Evolutionary conservation across 345 rosid species (phyloP), one percentile per base, ranked within the genome.

Genomic region (Salix koriyanagi): DNA sequence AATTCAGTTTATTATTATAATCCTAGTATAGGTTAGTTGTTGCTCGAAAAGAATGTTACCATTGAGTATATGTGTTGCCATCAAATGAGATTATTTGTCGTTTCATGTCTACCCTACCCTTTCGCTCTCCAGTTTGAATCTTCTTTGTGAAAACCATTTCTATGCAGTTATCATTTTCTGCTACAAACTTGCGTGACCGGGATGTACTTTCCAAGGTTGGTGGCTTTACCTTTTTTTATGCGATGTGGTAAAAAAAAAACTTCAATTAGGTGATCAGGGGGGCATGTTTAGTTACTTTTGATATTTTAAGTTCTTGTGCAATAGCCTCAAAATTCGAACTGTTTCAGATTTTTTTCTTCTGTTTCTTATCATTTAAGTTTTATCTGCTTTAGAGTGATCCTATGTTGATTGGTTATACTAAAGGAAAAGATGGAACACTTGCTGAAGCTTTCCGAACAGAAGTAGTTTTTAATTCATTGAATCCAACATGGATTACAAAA

Each of bases 151-250:
- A 80, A 67, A 32, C 54, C 72, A 25, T 68, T 16, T 32, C n/a
- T 72, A 5, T 76, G 89, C 91, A 94, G 98, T 74, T 94, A 78
- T 92, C 97, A 0, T 94, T 91, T 73, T 94, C 95, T 68, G 97
- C 98, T 65, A 82, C 91, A 34, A 84, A 83, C 78, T 82, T 94
- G 81, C 88, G 90, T 21, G 95, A 92, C 82, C 77, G 91, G 3
- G 97, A 94, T 80, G 81, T 88, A 32, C 82, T 88, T 75, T 92
- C 98, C 67, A 91, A 92, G 98, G 98, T 94, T 79, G 65, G 87
- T 74, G n/a, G 11, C 73, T 68, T 32, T n/a, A 23, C 46, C 1
- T 56, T 76, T 65, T 67, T 73, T 7, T 52, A n/a, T 30, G 18
- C 46, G 18, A 25, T 75, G 56, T 14, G 39, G 5, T 46, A 44